Base-by-base conservation (phyloP, 148 eudicot species). In the Rhododendron henanense region DNA sequence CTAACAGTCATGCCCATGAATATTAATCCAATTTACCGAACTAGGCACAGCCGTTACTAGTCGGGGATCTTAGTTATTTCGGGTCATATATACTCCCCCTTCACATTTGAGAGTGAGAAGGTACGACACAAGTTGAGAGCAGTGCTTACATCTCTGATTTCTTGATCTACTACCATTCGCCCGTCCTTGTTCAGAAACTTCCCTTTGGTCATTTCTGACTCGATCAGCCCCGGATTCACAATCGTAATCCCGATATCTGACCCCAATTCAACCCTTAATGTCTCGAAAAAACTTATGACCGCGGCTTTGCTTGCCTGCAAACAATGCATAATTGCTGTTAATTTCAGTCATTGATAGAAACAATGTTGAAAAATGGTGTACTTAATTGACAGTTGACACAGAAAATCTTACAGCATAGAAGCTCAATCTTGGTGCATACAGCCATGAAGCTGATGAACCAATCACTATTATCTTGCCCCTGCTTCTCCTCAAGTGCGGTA, bases 181-280 rank as follows among this genome's bases (percentile, higher is more conserved):
- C 76, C 76, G 41, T 71, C 76, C 76, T 71, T 71, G 41, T 71
- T 31, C 33, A 71, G 76, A 71, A 71, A 71, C 76, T 71, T 71
- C 41, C 76, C 76, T 71, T 71, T 71, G 76, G 39, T 71, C 76
- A 71, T 71, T 71, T 71, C 76, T 33, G 76, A 71, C 76, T 71
- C 76, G 19, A 31, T 71, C 19, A 71, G 76, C 41, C 39, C 76
- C 0, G 76, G 76, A 71, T 71, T 71, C 41, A 71, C 76, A 7
- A 71, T 71, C 35, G 39, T 33, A 71, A 71, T 15, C 5, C 41
- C 41, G 8, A 71, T 15, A 71, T 71, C 76, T 71, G 39, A 31
- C 21, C 76, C 76, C 33, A 71, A 28, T 33, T 71, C 76, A 71
- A 33, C 41, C 19, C 76, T 71, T 13, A 71, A 33, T 31, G 76